Evolutionary conservation across 768 basidiomycete genomes (phyloP).

Genomic region (Kwoniella sp.): DNA sequence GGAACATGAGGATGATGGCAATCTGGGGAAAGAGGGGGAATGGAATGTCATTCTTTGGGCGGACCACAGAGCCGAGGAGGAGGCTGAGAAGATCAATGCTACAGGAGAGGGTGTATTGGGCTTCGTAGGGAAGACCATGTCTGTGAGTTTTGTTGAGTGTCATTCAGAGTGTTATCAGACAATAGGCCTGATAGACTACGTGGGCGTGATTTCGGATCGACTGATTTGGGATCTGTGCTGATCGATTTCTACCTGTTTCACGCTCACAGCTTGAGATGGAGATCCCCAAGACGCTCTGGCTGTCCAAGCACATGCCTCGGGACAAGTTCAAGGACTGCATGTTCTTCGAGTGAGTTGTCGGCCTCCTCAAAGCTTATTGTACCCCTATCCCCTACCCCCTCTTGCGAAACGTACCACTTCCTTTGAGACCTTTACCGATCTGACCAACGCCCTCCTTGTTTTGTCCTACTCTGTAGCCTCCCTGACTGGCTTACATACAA

Average conservation of each 20-base stretch:
- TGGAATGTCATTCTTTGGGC: constrained; percentile 94
- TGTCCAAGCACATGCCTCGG: constrained; percentile 81
- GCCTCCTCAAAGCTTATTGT: too few relatives aligned
- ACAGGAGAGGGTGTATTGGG: constrained; percentile 82
- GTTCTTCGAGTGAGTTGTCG: constrained; percentile 58
- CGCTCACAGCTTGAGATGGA: constrained; percentile 96
- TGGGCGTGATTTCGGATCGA: too few relatives aligned
- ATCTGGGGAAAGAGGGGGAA: constrained; percentile 60
- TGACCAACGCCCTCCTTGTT: constrained; percentile 10
- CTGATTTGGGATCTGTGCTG: constrained; percentile 9
- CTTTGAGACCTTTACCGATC: neutral
- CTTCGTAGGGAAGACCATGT: constrained; percentile 96
- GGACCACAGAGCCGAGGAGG: constrained; percentile 89
- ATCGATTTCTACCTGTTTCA: neutral
- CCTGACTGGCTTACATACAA: constrained; percentile 96
- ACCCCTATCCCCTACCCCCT: too few relatives aligned
- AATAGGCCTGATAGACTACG: neutral
- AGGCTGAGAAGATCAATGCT: constrained; percentile 85
- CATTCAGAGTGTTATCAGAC: neutral
- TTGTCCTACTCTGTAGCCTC: constrained; percentile 76
- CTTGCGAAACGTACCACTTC: too few relatives aligned
- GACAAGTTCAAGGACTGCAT: constrained; percentile 62
- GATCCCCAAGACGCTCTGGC: constrained; percentile 94
- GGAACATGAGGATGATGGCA: constrained; percentile 31
- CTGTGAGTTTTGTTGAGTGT: constrained; percentile 58